A percentile compares a stretch with the other conserved stretches of the same genome.
Evolutionary conservation across 2,329 filamentous ascomycete genomes (phyloP).

Genomic region (Xylariaceae sp.): DNA sequence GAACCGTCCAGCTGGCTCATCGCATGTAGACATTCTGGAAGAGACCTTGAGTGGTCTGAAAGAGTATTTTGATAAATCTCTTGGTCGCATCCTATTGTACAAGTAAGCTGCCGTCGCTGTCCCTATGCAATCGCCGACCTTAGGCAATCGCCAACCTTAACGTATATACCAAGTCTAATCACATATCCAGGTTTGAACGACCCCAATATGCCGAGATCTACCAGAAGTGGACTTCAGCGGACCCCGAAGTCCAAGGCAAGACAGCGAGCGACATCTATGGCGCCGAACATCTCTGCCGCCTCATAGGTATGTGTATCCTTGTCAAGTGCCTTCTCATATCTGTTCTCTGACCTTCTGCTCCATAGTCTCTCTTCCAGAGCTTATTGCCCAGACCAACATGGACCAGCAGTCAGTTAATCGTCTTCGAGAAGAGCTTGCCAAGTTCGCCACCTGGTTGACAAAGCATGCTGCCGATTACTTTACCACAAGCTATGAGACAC

Average conservation of each 20-base stretch:
- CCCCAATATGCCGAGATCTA: conserved; percentile 78
- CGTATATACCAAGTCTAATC: background rate
- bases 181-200: conserved; percentile 70
- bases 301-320: conserved; percentile 65
- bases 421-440: conserved; percentile 81
- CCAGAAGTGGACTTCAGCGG: conserved; percentile 61
- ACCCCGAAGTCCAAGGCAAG: conserved; percentile 65
- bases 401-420: conserved; percentile 85
- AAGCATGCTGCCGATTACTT: conserved; percentile 77
- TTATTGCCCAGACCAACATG: conserved; percentile 97
- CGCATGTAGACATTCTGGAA: conserved; percentile 80
- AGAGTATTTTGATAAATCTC: conserved; percentile 89
- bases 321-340: background rate
- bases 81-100: conserved; percentile 87
- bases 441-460: conserved; percentile 81
- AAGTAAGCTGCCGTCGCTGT: conserved; percentile 39
- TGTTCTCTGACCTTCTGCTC: background rate
- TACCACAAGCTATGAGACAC: conserved; percentile 68
- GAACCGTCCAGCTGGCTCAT: conserved; percentile 61
- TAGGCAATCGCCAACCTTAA: too few relatives aligned
- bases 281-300: conserved; percentile 82
- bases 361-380: conserved; percentile 81
- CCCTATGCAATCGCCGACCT: too few relatives aligned
- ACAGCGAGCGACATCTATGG: conserved; percentile 80
- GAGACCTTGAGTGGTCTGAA: conserved; percentile 82